Evolutionary conservation across 1,139 yeast genomes (phyloP).

Genomic region (Hyphopichia khmerensis): DNA sequence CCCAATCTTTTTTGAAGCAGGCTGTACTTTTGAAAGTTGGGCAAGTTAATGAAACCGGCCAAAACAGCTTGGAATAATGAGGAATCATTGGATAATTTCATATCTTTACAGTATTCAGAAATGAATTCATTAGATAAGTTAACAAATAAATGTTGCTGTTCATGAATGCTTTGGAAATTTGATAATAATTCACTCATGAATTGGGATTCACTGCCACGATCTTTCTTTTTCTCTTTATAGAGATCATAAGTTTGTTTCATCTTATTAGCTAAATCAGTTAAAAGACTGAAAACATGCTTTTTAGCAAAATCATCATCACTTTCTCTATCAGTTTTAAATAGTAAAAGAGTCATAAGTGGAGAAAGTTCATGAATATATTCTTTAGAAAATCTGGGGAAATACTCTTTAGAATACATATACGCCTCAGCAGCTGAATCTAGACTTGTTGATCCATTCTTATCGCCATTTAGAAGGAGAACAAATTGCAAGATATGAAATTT

Average conservation of each 20-base stretch:
- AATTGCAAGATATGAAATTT: slow-evolving; percentile 64
- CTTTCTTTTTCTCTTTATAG: slow-evolving; percentile 16
- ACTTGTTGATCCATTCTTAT: slow-evolving; percentile 9
- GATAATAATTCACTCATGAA: slow-evolving; percentile 44
- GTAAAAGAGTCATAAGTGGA: slow-evolving; percentile 50
- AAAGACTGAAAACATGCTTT: slow-evolving; percentile 17
- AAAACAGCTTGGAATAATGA: slow-evolving; percentile 66
- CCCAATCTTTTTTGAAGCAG: slow-evolving; percentile 39
- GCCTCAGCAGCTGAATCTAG: slow-evolving; percentile 42
- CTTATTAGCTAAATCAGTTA: slow-evolving; percentile 22
- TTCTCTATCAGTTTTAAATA: slow-evolving; percentile 25
- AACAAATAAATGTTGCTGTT: slow-evolving; percentile 29
- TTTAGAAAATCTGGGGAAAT: slow-evolving; percentile 48
- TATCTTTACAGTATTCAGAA: slow-evolving; percentile 62
- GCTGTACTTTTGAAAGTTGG: slow-evolving; percentile 66
- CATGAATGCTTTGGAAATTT: slow-evolving; percentile 40
- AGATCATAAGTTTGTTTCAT: slow-evolving; percentile 25
- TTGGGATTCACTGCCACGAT: slow-evolving; percentile 20
- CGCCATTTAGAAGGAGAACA: slow-evolving; percentile 37
- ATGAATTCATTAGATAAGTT: slow-evolving; percentile 53
- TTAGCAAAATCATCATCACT: slow-evolving; percentile 17
- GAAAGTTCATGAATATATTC: slow-evolving; percentile 47
- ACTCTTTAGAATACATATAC: slow-evolving; percentile 52
- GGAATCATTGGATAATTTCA: slow-evolving; percentile 68
- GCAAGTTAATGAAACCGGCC: slow-evolving; percentile 72